phyloP scores from a whole-genome alignment of 73 alveolate genomes.

The Diophrys sp. region DNA sequence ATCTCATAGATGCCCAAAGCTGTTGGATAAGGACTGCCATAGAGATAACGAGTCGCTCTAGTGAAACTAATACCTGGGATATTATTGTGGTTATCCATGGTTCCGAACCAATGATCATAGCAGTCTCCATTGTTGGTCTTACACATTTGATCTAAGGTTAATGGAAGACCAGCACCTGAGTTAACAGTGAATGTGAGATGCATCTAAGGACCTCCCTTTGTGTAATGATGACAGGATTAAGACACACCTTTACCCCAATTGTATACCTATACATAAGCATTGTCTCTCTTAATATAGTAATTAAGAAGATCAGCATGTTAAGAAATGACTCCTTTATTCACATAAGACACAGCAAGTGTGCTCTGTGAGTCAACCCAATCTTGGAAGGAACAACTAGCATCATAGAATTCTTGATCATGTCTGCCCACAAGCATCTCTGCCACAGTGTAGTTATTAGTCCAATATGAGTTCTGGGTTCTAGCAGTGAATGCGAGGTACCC shows the following conservation, averaged over 20 bases:
- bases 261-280: not conserved
- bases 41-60: not conserved
- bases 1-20: not conserved
- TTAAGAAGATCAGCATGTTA: not conserved
- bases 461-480: not conserved
- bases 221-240: not conserved
- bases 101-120: constrained; percentile 2
- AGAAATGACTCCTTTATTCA: not conserved
- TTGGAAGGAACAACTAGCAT: not conserved
- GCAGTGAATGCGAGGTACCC: not conserved
- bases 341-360: not conserved
- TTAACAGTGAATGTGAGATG: not conserved
- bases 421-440: not conserved
- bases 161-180: not conserved
- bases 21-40: not conserved
- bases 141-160: not conserved
- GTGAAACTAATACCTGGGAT: not conserved
- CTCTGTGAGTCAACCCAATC: not conserved
- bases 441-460: not conserved
- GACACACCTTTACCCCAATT: not conserved
- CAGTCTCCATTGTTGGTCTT: not conserved
- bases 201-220: not conserved
- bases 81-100: not conserved
- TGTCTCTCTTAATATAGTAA: not conserved
- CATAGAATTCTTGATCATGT: not conserved